Percentiles rank a stretch among this genome's conserved stretches.
phyloP scores from a whole-genome alignment of 768 basidiomycete genomes.

The Tulasnella sp. region DNA sequence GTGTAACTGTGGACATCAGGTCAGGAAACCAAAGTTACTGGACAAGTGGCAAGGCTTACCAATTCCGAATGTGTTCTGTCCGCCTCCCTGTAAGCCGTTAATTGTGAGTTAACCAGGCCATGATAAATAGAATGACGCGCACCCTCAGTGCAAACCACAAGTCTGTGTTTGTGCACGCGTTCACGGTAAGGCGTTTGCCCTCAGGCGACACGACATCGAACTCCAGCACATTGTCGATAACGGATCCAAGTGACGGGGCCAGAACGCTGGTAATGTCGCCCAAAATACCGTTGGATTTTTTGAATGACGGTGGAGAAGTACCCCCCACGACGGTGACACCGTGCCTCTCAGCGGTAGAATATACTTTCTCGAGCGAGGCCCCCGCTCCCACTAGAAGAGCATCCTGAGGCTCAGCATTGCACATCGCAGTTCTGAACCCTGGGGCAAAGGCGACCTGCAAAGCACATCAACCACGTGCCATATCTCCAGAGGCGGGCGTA shows the following conservation, averaged over 20 bases:
- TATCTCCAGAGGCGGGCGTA: background rate
- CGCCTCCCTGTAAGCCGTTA: conserved; percentile 3
- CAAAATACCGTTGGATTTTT: background rate
- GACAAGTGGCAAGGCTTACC: background rate
- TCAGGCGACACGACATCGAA: conserved; percentile 5
- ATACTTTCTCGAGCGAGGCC: background rate
- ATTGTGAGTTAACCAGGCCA: background rate
- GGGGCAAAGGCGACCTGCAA: conserved; percentile 2
- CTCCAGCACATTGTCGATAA: conserved; percentile 7
- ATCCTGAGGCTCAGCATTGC: background rate
- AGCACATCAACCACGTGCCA: background rate
- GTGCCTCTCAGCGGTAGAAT: conserved; percentile 3
- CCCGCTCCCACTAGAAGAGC: background rate
- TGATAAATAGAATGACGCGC: background rate
- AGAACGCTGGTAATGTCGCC: conserved; percentile 3
- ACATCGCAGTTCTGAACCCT: too few relatives aligned
- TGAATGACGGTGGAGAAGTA: background rate
- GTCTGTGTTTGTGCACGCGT: conserved; percentile 1
- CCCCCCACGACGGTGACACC: conserved; percentile 13
- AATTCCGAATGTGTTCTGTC: background rate
- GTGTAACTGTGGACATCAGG: background rate
- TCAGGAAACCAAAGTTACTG: background rate
- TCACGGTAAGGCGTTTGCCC: background rate
- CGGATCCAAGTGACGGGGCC: conserved; percentile 7
- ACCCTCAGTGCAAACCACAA: conserved; percentile 12